Evolutionary conservation across 306 rosid genomes (phyloP), one percentile per base, ranked within the genome.

Genomic region (Castanea sativa): DNA sequence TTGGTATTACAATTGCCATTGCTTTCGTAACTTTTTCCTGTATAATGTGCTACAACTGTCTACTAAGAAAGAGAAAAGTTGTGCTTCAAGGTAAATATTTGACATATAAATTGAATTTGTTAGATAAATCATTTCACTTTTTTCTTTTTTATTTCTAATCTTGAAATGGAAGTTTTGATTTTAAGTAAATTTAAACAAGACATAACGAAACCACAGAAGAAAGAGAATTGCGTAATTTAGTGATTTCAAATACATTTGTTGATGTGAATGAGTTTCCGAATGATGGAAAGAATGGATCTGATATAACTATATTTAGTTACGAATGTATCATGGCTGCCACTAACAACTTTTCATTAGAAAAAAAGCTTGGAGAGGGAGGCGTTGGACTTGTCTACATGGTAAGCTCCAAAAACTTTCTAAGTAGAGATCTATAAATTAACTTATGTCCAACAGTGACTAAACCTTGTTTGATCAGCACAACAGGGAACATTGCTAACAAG

Each of bases 311-410:
- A 18, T 59, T 78, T n/a, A 59, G 45, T 43, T 75, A 75, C 45
- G 27, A 23, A 75, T 60, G 45, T 60, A 16, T 85, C 16, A 64
- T 45, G 29, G 76, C 27, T 16, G 88, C 77, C 8, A 85, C 85
- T 25, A 32, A 57, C 53, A 76, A 49, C 11, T 82, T 85, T 64
- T 57, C 79, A 2, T 41, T 59, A 4, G 69, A 20, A 65, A 81
- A 85, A 56, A 32, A 32, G 33, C 52, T 81, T 41, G 83, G 83
- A 71, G 74, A 85, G 10, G 88, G 88, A 21, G 88, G 85, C 1
- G 81, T 81, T 81, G 83, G 85, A 55, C 33, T 5, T 32, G 33
- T 32, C 33, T 32, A 32, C 33, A 32, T 32, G 33, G 33, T 32
- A 32, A 32, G 53, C 53, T 1, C 72, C 49, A 63, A 38, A 2